Conservation (phyloP, 2,329 filamentous ascomycete species). For the Colletotrichum cereale region DNA sequence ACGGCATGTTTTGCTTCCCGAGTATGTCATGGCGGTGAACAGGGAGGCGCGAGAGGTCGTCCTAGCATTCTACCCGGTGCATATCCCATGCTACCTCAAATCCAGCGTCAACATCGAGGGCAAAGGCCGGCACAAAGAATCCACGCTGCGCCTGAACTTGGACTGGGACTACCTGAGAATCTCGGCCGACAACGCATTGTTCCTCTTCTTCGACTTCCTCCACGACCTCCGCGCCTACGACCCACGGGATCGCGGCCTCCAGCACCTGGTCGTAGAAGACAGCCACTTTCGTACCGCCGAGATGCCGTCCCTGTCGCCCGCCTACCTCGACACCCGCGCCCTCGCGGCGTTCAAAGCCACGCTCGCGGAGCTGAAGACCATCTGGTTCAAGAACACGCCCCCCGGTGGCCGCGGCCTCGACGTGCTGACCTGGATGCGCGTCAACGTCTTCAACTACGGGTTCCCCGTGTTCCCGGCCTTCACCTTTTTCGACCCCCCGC, state of each 20-base stretch:
- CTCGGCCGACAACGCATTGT: not conserved
- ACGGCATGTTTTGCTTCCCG: not conserved
- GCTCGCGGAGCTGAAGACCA: constrained; percentile 11
- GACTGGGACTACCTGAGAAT: constrained; percentile 23
- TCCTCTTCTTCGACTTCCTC: constrained; percentile 22
- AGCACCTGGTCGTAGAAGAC: constrained; percentile 14
- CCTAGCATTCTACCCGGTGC: constrained; percentile 11
- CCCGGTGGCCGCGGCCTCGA: constrained; percentile 19
- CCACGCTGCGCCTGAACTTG: constrained; percentile 6
- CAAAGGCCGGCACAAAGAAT: not conserved
- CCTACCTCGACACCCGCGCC: not conserved
- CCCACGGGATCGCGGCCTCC: constrained; percentile 12
- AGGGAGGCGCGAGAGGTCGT: constrained; percentile 13
- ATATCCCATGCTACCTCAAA: constrained; percentile 15
- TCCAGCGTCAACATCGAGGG: not conserved
- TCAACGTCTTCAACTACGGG: constrained; percentile 30
- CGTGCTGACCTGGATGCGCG: constrained; percentile 8
- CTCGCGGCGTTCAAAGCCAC: constrained; percentile 1
- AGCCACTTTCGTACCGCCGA: not conserved
- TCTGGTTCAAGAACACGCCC: constrained; percentile 24
- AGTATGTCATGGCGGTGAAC: not conserved
- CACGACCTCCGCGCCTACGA: constrained; percentile 28
- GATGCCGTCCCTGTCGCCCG: not conserved
- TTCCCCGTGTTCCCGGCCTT: constrained; percentile 18
- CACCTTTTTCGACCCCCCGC: constrained; percentile 28